These are phyloP conservation scores for Eimeria necatrix DNA, from an alignment of 169 alveolate genomes.

Conservation along the genomic window DNA sequence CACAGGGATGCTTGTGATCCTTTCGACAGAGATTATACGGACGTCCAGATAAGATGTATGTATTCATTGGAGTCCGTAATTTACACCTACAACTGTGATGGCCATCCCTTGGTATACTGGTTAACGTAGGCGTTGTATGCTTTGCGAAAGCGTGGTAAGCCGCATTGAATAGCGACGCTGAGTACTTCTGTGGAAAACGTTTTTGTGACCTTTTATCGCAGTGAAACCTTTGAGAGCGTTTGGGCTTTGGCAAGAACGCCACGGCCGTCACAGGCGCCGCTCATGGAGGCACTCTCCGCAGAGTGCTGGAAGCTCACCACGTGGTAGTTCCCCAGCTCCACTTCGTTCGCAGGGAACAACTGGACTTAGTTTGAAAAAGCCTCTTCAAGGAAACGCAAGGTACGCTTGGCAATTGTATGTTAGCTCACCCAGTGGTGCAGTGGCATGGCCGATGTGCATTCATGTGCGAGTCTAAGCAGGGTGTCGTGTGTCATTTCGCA, in stretches of 20 bases:
- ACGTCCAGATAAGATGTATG: constrained; percentile 59
- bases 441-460: neutral
- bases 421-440: neutral
- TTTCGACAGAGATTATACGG: constrained; percentile 48
- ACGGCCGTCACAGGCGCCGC: constrained; percentile 55
- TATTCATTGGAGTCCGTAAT: neutral
- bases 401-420: neutral
- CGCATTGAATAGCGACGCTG: neutral
- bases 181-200: neutral
- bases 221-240: constrained; percentile 73
- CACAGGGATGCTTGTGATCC: constrained; percentile 54
- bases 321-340: constrained; percentile 34
- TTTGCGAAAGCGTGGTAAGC: no score
- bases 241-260: constrained; percentile 62
- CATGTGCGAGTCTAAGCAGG: no score
- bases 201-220: neutral
- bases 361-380: constrained; percentile 40
- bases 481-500: neutral
- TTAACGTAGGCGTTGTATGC: no score
- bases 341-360: constrained; percentile 61
- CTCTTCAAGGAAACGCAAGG: constrained; percentile 30
- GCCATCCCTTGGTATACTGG: no score
- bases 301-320: constrained; percentile 73
- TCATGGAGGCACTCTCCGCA: constrained; percentile 70
- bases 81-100: neutral